phyloP scores from a whole-genome alignment of 2,329 filamentous ascomycete genomes.

The Penicillium brevicompactum region DNA sequence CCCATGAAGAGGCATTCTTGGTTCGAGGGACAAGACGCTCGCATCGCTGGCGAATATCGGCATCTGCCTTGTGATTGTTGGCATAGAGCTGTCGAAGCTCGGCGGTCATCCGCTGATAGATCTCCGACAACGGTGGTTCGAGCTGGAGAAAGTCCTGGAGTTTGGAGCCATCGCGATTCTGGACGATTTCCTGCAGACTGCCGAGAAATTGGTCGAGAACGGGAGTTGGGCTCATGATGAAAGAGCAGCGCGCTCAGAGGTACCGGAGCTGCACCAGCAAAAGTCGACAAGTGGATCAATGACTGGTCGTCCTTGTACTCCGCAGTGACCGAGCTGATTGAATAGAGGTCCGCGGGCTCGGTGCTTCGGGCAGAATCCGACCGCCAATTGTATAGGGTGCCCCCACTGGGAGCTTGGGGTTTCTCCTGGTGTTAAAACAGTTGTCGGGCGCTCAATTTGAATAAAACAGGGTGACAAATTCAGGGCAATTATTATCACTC shows the following conservation, averaged over 20 bases:
- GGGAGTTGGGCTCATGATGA: constrained; percentile 51
- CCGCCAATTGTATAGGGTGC: not conserved
- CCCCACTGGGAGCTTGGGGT: too few relatives aligned
- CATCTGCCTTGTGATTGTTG: constrained; percentile 49
- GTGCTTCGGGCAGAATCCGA: constrained; percentile 5
- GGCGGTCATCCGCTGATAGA: constrained; percentile 67
- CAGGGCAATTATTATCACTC: too few relatives aligned
- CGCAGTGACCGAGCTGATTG: not conserved
- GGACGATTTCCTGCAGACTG: constrained; percentile 64
- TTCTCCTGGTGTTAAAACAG: too few relatives aligned
- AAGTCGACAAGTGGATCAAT: not conserved
- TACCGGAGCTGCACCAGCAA: not conserved
- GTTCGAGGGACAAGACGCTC: constrained; percentile 64
- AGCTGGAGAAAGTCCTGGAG: constrained; percentile 73
- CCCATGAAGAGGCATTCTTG: constrained; percentile 71
- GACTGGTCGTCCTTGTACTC: not conserved
- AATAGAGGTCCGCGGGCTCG: not conserved
- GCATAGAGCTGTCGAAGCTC: constrained; percentile 67
- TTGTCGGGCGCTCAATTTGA: too few relatives aligned
- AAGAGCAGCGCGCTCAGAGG: not conserved
- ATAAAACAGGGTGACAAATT: too few relatives aligned
- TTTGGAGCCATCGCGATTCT: constrained; percentile 63
- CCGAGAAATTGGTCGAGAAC: constrained; percentile 69
- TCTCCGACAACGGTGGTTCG: constrained; percentile 68
- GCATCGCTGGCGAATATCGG: constrained; percentile 62